Conservation (phyloP, 2,329 filamentous ascomycete genomes). For the Neofusicoccum sp. region DNA sequence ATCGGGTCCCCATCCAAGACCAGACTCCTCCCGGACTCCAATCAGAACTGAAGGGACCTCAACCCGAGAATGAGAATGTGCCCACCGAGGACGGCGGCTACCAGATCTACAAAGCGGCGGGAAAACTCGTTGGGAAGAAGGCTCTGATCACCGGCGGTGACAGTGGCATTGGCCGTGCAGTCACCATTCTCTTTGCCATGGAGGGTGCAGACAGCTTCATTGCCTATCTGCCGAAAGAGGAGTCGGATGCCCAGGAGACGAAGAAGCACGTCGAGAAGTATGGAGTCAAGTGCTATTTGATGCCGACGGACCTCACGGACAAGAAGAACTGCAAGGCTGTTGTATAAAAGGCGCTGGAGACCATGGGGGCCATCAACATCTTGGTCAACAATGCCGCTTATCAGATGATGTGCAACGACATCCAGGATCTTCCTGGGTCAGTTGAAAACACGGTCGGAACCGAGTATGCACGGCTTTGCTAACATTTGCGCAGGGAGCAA, state of each 20-base stretch:
- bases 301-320: slow-evolving; percentile 63
- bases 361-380: slow-evolving; percentile 70
- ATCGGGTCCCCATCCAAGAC: slow-evolving; percentile 27
- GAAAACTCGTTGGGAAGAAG: slow-evolving; percentile 72
- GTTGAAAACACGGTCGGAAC: slow-evolving; percentile 34
- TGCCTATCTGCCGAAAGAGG: slow-evolving; percentile 71
- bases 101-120: slow-evolving; percentile 70
- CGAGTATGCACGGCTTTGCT: no score
- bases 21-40: slow-evolving; percentile 55
- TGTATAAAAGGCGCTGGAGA: slow-evolving; percentile 63
- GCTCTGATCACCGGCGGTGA: slow-evolving; percentile 81
- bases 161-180: slow-evolving; percentile 73
- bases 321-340: slow-evolving; percentile 68
- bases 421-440: slow-evolving; percentile 67
- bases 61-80: slow-evolving; percentile 63
- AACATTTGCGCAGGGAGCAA: slow-evolving; percentile 58
- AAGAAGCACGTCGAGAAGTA: slow-evolving; percentile 67
- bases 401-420: slow-evolving; percentile 71
- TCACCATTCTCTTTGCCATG: slow-evolving; percentile 75
- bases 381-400: slow-evolving; percentile 72
- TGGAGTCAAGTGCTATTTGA: slow-evolving; percentile 63
- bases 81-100: slow-evolving; percentile 67
- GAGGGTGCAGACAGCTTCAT: slow-evolving; percentile 76
- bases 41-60: slow-evolving; percentile 54
- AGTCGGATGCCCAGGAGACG: slow-evolving; percentile 73